Percentiles rank a stretch among this genome's conserved stretches.
phyloP scores from a whole-genome alignment of 176 grass and related monocot species.

The Paspalum vaginatum region DNA sequence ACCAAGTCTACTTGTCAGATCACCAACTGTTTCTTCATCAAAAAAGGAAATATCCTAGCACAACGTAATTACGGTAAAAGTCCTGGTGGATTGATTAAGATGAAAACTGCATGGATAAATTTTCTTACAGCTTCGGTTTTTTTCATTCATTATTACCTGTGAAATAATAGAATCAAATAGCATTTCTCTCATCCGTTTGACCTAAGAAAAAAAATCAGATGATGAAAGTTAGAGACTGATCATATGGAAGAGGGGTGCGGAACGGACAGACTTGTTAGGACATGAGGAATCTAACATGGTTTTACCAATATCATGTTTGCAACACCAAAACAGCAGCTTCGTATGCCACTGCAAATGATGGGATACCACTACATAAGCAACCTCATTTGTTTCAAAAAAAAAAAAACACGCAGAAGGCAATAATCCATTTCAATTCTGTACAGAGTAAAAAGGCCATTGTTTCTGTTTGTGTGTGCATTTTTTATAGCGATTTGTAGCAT shows the following conservation, averaged over 20 bases:
- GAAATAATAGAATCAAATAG: slow-evolving; percentile 91
- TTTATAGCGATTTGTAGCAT: neutral
- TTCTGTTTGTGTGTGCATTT: neutral
- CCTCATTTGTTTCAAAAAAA: slow-evolving; percentile 14
- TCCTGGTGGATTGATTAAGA: neutral
- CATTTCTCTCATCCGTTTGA: slow-evolving; percentile 93
- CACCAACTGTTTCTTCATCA: slow-evolving; percentile 97
- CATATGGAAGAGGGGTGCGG: slow-evolving; percentile 28
- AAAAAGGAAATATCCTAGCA: slow-evolving; percentile 92
- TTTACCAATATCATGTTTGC: slow-evolving; percentile 99
- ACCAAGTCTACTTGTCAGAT: slow-evolving; percentile 98
- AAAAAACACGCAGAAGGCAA: slow-evolving; percentile 22
- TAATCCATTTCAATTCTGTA: neutral
- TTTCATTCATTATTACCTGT: slow-evolving; percentile 62
- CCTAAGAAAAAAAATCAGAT: slow-evolving; percentile 55
- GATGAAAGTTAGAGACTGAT: slow-evolving; percentile 29
- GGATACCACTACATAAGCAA: slow-evolving; percentile 50
- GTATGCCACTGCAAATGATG: slow-evolving; percentile 79
- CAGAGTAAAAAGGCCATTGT: neutral
- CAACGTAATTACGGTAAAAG: slow-evolving; percentile 21
- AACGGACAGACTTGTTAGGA: slow-evolving; percentile 26
- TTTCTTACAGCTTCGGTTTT: neutral
- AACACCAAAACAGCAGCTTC: slow-evolving; percentile 94
- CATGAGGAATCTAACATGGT: slow-evolving; percentile 47
- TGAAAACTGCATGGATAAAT: slow-evolving; percentile 6